Evolutionary conservation across 2,329 filamentous ascomycete genomes (phyloP).

Genomic region (Triangularia setosa): DNA sequence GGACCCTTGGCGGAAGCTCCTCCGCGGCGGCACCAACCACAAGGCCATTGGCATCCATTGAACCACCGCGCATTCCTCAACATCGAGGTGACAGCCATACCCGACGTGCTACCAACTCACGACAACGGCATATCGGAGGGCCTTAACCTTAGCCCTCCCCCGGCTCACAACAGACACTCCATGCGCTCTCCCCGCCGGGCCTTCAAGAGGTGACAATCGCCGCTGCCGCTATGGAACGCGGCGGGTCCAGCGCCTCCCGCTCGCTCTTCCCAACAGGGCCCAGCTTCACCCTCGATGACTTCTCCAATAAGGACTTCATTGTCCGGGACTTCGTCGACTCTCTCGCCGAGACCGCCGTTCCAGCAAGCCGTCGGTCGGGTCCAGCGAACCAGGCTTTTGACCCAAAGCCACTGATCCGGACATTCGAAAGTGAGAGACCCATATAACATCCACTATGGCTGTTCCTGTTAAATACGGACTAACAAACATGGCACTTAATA

Average conservation of each 20-base stretch:
- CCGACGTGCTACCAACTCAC: background rate
- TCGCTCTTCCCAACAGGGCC: constrained; percentile 74
- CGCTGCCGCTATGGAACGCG: constrained; percentile 38
- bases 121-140: background rate
- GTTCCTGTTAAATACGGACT: constrained; percentile 21
- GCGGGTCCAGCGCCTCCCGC: constrained; percentile 47
- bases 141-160: background rate
- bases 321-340: constrained; percentile 96
- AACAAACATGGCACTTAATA: constrained; percentile 30
- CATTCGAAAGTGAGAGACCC: constrained; percentile 67
- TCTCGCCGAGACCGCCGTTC: constrained; percentile 78
- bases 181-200: constrained; percentile 15
- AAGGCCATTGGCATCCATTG: background rate
- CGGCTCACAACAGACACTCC: background rate
- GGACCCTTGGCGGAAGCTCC: background rate
- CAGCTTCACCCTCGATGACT: constrained; percentile 83
- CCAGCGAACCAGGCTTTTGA: constrained; percentile 69
- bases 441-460: background rate
- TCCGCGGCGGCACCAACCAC: background rate
- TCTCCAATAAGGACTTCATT: constrained; percentile 89
- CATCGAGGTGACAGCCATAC: background rate
- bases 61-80: background rate
- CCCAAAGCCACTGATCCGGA: constrained; percentile 91
- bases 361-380: constrained; percentile 74
- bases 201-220: constrained; percentile 22